Evolutionary conservation across 148 eudicot genomes (phyloP).

Genomic region (Hydrangea macrophylla): DNA sequence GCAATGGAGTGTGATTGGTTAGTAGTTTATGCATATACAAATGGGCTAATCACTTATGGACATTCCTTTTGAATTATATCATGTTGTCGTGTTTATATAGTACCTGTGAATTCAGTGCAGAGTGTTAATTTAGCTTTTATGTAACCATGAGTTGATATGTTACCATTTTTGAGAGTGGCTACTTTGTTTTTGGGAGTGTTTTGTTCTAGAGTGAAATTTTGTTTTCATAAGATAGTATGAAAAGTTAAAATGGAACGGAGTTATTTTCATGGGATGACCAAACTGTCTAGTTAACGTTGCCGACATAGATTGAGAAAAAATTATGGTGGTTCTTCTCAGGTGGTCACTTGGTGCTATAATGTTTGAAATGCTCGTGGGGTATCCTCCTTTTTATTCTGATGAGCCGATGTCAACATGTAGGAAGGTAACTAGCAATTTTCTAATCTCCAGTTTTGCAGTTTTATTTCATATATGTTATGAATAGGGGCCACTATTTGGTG

Average conservation of each 20-base stretch:
- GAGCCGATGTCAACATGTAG: slow-evolving; percentile 97
- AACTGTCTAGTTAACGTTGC: background rate
- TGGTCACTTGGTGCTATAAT: slow-evolving; percentile 98
- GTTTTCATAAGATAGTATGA: background rate
- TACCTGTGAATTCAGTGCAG: background rate
- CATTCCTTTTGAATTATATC: background rate
- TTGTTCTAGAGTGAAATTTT: background rate
- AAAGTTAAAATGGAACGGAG: background rate
- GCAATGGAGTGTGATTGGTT: slow-evolving; percentile 97
- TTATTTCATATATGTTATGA: background rate
- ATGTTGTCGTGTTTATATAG: background rate
- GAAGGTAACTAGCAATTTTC: slow-evolving; percentile 59
- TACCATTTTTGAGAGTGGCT: background rate
- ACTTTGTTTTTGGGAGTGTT: background rate
- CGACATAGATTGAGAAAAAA: background rate
- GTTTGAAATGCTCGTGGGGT: slow-evolving; percentile 96
- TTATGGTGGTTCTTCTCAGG: slow-evolving; percentile 37
- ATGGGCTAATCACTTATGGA: background rate
- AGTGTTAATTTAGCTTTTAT: background rate
- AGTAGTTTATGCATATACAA: slow-evolving; percentile 24
- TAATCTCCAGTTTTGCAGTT: background rate
- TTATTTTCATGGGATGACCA: background rate
- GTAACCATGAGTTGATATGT: background rate
- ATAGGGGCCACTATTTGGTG: too few species aligned
- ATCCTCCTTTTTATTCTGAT: slow-evolving; percentile 97